These are phyloP conservation scores for Lathyrus tuberosus DNA, from an alignment of 306 rosid genomes.

Conservation along the genomic window DNA sequence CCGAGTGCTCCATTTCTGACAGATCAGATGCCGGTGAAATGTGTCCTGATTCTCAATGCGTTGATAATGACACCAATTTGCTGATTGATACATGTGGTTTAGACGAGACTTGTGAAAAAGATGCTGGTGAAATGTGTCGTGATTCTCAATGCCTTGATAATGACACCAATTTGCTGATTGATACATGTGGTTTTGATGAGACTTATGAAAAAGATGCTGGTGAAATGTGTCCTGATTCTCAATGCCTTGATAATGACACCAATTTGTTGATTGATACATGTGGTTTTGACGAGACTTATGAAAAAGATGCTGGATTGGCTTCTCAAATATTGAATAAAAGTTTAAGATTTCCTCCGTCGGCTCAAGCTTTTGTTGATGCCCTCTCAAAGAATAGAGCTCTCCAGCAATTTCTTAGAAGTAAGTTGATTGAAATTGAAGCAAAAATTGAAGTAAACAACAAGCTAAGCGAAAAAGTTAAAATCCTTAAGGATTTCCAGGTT, in stretches of 20 bases:
- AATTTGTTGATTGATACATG: slow-evolving; percentile 29
- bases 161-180: slow-evolving; percentile 25
- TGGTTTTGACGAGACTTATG: slow-evolving; percentile 34
- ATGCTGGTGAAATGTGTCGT: slow-evolving; percentile 37
- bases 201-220: slow-evolving; percentile 37
- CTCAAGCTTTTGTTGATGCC: slow-evolving; percentile 68
- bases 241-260: slow-evolving; percentile 21
- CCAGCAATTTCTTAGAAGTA: slow-evolving; percentile 67
- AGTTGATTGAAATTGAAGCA: slow-evolving; percentile 72
- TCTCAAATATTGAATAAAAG: slow-evolving; percentile 43
- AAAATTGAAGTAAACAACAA: slow-evolving; percentile 76
- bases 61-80: slow-evolving; percentile 21
- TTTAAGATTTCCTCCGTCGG: slow-evolving; percentile 66
- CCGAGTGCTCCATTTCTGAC: slow-evolving; percentile 31
- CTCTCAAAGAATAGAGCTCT: slow-evolving; percentile 73
- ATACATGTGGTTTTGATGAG: slow-evolving; percentile 31
- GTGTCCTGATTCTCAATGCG: slow-evolving; percentile 37
- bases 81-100: slow-evolving; percentile 28
- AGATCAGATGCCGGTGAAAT: slow-evolving; percentile 40
- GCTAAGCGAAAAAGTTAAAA: slow-evolving; percentile 61
- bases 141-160: slow-evolving; percentile 35
- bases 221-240: slow-evolving; percentile 41
- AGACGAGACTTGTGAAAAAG: slow-evolving; percentile 36
- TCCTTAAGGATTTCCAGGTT: slow-evolving; percentile 78
- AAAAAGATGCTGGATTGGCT: slow-evolving; percentile 40